These are phyloP conservation scores for Talaromyces sp. DNA, from an alignment of 2,329 filamentous ascomycete species.

Conservation along the genomic window DNA sequence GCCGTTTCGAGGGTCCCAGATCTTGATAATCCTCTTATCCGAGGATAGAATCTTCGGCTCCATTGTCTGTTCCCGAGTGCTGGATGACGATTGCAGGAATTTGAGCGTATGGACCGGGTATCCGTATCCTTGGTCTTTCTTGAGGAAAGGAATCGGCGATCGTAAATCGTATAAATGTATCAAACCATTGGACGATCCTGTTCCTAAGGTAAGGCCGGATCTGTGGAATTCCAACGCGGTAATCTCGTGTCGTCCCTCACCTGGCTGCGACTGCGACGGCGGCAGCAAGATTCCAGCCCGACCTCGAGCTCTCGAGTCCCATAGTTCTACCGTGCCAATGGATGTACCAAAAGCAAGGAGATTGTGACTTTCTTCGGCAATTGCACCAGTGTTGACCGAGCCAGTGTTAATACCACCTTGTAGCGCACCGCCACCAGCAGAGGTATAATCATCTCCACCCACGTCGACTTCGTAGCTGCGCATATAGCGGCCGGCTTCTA, in stretches of 20 bases:
- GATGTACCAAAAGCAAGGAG: conserved; percentile 91
- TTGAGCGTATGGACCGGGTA: conserved; percentile 83
- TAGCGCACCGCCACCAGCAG: conserved; percentile 66
- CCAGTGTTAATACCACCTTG: conserved; percentile 85
- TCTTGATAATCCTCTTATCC: conserved; percentile 94
- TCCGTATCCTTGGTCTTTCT: conserved; percentile 94
- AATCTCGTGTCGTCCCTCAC: conserved; percentile 57
- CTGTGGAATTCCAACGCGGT: conserved; percentile 84
- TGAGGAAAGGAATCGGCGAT: conserved; percentile 77
- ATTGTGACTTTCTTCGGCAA: conserved; percentile 86
- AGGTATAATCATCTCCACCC: conserved; percentile 71
- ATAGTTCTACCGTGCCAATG: conserved; percentile 93
- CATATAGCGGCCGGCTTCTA: conserved; percentile 92
- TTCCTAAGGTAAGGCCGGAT: conserved; percentile 78
- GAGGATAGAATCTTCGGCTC: conserved; percentile 79
- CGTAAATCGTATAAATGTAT: conserved; percentile 90
- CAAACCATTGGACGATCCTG: conserved; percentile 82
- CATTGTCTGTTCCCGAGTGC: conserved; percentile 65
- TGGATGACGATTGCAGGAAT: conserved; percentile 62
- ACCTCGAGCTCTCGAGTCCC: conserved; percentile 82
- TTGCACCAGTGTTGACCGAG: conserved; percentile 79
- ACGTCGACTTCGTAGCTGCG: conserved; percentile 89
- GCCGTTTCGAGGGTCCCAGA: conserved; percentile 83
- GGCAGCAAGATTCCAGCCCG: conserved; percentile 72
- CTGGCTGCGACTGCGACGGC: conserved; percentile 41